Base-by-base conservation (phyloP, 1,284 basidiomycete species). In the Ganoderma leucocontextum region DNA sequence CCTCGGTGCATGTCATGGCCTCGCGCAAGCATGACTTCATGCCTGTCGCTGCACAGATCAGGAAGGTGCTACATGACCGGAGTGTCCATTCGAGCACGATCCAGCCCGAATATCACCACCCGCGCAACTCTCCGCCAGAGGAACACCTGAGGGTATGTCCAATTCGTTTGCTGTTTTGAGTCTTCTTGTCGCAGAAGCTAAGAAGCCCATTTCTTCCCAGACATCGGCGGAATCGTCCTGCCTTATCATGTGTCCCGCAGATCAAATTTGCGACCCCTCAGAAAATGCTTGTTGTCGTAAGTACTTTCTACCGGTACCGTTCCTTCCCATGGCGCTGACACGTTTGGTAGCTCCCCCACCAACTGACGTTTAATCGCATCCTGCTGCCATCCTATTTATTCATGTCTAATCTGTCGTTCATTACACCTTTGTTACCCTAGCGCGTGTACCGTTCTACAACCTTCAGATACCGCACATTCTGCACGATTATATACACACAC, bases 21-120 rank as follows among this genome's bases (percentile, higher is more conserved):
- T 91, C 90, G 39, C 87, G 90, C 66, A 85, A 87, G 57, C 87
- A 89, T 69, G 94, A 98, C 76, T 99, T 98, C 80, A 98, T 98
- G 95, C 88, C 87, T 5, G 90, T 98, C 58, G 95, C 96, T 3
- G 88, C 87, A 60, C 87, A 93, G 62, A 97, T 99, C 72, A 86
- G 97, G 68, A 88, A 89, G 76, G 88, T 87, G 1, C 85, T 99
- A 66, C 98, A 99, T 80, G 82, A 91, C 55, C 94, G 95, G 76
- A 97, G 97, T 47, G 96, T 99, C 70, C 98, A 99, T 82, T 96
- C 94, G 9, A 91, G 92, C 72, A 97, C 95, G 2, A 96, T 97
- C 71, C 95, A 95, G 75, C 93, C 93, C 3, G 93, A 95, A 76
- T 95, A 94, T 72, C 84, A 86, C 68, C 78, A 80, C 67, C 78